Conservation (phyloP, 176 grass and related monocot species). For the Carex cristatella region DNA sequence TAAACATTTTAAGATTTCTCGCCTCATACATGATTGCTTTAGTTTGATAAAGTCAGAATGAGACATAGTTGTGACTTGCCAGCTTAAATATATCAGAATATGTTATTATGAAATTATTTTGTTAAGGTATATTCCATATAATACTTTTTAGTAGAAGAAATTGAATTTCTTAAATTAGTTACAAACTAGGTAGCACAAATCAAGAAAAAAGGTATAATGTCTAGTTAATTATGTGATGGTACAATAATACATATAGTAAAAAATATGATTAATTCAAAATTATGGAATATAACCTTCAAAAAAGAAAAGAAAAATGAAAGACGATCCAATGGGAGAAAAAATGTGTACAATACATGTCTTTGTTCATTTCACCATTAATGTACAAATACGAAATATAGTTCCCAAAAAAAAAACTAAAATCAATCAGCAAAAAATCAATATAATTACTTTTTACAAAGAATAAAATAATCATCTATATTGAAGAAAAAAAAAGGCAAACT, state of each 20-base stretch:
- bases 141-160: background rate
- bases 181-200: background rate
- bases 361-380: background rate
- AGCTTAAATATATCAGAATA: background rate
- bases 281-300: background rate
- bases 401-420: background rate
- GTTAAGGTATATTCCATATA: background rate
- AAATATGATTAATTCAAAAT: background rate
- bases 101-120: background rate
- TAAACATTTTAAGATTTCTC: background rate
- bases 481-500: background rate
- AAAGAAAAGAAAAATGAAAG: background rate
- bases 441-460: slow-evolving; percentile 30
- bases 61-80: background rate
- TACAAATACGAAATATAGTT: background rate
- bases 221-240: background rate
- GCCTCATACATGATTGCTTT: background rate
- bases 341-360: background rate
- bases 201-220: background rate
- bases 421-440: slow-evolving; percentile 5
- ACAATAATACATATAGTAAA: background rate
- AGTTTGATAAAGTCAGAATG: background rate
- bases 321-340: background rate
- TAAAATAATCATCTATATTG: slow-evolving; percentile 25
- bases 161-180: background rate